These are phyloP conservation scores for Aechmea fasciata DNA, from an alignment of 176 grass and related monocot species.

Conservation along the genomic window DNA sequence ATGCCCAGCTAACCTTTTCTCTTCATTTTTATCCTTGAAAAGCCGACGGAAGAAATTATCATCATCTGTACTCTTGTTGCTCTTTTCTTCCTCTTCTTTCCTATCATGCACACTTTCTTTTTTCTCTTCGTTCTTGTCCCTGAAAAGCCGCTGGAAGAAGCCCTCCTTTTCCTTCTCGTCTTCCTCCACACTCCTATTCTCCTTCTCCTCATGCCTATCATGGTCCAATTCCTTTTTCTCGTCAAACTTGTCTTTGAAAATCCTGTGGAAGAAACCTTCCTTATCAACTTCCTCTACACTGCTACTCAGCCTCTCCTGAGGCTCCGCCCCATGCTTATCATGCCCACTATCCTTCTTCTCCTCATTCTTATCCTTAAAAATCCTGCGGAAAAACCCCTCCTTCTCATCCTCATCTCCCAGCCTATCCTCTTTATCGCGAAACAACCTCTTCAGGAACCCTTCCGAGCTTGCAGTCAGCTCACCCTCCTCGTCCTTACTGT, in stretches of 20 bases:
- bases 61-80: conserved; percentile 42
- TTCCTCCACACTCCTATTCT: conserved; percentile 37
- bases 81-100: conserved; percentile 41
- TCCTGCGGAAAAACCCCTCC: conserved; percentile 71
- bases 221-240: conserved; percentile 36
- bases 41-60: conserved; percentile 75
- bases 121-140: conserved; percentile 84
- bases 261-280: conserved; percentile 75
- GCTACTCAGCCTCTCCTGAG: conserved; percentile 35
- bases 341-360: conserved; percentile 50
- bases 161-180: conserved; percentile 57
- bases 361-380: conserved; percentile 95
- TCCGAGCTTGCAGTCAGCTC: conserved; percentile 59
- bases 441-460: conserved; percentile 73
- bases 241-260: conserved; percentile 73
- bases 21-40: conserved; percentile 99
- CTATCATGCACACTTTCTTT: conserved; percentile 41
- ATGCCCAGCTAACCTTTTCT: conserved; percentile 47
- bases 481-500: conserved; percentile 72
- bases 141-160: conserved; percentile 65
- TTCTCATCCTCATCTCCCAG: conserved; percentile 48
- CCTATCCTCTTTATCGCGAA: conserved; percentile 59
- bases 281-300: conserved; percentile 67
- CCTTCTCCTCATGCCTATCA: conserved; percentile 33
- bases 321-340: conserved; percentile 33